Evolutionary conservation across 1,284 basidiomycete genomes (phyloP).

Genomic region (Rhodotorula glutinis): DNA sequence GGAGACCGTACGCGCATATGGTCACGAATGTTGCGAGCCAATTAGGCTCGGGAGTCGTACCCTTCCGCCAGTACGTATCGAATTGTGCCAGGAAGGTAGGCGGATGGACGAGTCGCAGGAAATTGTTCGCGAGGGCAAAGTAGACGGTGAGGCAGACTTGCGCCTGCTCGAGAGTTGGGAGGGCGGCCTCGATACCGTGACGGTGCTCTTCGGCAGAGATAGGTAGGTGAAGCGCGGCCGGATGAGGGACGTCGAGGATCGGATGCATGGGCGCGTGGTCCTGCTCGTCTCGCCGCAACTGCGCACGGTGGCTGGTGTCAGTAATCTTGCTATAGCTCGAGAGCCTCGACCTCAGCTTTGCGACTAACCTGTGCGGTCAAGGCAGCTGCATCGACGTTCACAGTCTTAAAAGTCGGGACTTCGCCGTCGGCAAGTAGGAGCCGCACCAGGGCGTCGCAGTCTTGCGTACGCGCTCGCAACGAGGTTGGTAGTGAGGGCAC

Average conservation of each 20-base stretch:
- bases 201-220: slow-evolving; percentile 8
- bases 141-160: slow-evolving; percentile 18
- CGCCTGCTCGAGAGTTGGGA: slow-evolving; percentile 18
- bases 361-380: not conserved
- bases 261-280: not conserved
- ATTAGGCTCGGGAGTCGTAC: slow-evolving; percentile 1
- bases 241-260: not conserved
- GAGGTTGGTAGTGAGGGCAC: not conserved
- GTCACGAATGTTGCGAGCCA: slow-evolving; percentile 32
- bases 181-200: not conserved
- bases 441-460: not conserved
- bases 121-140: slow-evolving; percentile 13
- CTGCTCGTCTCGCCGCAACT: slow-evolving; percentile 14
- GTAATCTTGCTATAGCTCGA: no score
- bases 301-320: not conserved
- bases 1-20: slow-evolving; percentile 12
- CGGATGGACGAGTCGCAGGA: slow-evolving; percentile 24
- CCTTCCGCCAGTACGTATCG: slow-evolving; percentile 24
- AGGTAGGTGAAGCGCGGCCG: not conserved
- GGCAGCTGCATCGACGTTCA: not conserved
- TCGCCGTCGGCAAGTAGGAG: not conserved
- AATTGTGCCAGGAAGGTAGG: slow-evolving; percentile 22
- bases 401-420: not conserved
- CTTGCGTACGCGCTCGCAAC: not conserved
- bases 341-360: no score